Conservation (phyloP, 116 monocot species). For the Iris pallida region DNA sequence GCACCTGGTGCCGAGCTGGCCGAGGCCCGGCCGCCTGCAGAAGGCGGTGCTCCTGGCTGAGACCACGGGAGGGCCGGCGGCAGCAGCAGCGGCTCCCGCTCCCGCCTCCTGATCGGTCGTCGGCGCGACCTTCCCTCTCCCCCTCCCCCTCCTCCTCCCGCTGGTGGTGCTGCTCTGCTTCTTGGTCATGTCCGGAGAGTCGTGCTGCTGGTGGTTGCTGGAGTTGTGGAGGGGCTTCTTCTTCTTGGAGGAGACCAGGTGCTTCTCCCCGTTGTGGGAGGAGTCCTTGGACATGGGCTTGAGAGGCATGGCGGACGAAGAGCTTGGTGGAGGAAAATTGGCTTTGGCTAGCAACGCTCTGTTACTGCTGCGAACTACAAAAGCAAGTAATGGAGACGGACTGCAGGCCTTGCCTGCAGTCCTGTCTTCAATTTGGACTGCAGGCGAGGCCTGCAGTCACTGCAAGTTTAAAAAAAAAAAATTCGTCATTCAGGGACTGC, state of each 20-base stretch:
- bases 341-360: too few species aligned
- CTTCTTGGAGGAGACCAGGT: slow-evolving; percentile 6
- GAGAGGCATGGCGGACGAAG: slow-evolving; percentile 36
- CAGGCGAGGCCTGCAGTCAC: too few species aligned
- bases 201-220: slow-evolving; percentile 3
- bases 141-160: slow-evolving; percentile 37
- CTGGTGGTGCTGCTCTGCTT: slow-evolving; percentile 7
- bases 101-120: not conserved
- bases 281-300: slow-evolving; percentile 25
- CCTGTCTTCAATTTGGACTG: too few species aligned
- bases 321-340: not conserved
- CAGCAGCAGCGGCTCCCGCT: not conserved
- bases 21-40: slow-evolving; percentile 56
- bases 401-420: too few species aligned
- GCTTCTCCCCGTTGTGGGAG: slow-evolving; percentile 4
- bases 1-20: slow-evolving; percentile 52
- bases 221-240: slow-evolving; percentile 23
- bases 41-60: slow-evolving; percentile 47
- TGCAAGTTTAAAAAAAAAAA: too few species aligned
- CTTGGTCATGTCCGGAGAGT: not conserved
- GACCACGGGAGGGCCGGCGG: slow-evolving; percentile 23
- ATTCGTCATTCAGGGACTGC: too few species aligned
- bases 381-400: too few species aligned
- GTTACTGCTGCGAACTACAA: slow-evolving; percentile 25
- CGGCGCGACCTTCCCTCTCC: slow-evolving; percentile 5